A percentile compares a stretch with the other conserved stretches of the same genome.
Evolutionary conservation across 116 monocot species (phyloP).

Genomic region (Dioscorea cayenensis): DNA sequence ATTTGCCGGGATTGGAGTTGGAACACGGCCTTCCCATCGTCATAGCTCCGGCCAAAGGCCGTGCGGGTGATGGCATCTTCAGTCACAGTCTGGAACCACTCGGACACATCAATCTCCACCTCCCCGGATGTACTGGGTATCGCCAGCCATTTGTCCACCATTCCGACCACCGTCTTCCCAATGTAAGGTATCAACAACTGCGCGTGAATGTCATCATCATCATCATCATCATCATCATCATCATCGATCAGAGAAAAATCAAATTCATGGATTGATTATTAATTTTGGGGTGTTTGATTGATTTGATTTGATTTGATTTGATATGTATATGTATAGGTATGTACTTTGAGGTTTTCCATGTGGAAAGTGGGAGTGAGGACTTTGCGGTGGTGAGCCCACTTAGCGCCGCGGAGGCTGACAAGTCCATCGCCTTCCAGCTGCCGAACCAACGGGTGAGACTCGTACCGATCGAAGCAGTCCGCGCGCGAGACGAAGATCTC

Average conservation of each 20-base stretch:
- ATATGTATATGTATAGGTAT: not conserved
- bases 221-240: too few species aligned
- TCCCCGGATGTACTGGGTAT: conserved; percentile 13
- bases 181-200: conserved; percentile 32
- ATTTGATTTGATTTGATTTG: too few species aligned
- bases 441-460: conserved; percentile 57
- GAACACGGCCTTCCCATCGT: conserved; percentile 40
- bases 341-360: conserved; percentile 69
- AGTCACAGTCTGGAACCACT: conserved; percentile 40
- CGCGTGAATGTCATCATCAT: too few species aligned
- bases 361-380: conserved; percentile 50
- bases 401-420: conserved; percentile 48
- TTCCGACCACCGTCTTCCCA: conserved; percentile 30
- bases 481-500: conserved; percentile 35
- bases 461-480: conserved; percentile 51
- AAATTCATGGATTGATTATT: too few species aligned
- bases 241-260: too few species aligned
- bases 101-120: conserved; percentile 43
- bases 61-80: conserved; percentile 43
- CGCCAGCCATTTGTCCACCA: conserved; percentile 33
- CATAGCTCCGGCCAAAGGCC: conserved; percentile 46
- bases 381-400: conserved; percentile 58
- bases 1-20: conserved; percentile 32
- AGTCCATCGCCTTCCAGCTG: conserved; percentile 69
- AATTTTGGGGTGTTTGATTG: too few species aligned